Evolutionary conservation across 257 asterid species (phyloP).

Genomic region (Petunia secreta): DNA sequence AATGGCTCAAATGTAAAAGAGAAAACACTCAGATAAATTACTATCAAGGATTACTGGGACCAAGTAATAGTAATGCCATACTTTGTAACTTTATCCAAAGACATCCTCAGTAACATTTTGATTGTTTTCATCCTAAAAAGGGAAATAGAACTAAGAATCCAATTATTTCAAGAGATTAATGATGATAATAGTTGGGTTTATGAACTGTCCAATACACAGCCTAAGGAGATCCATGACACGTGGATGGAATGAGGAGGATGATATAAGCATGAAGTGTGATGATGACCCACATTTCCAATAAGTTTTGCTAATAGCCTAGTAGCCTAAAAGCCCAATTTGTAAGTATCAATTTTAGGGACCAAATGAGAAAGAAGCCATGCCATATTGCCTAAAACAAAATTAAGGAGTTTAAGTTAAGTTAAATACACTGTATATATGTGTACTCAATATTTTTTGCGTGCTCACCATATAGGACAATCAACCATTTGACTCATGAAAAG

Average conservation of each 20-base stretch:
- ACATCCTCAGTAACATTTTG: not conserved
- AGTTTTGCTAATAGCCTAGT: not conserved
- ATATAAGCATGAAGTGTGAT: conserved; percentile 53
- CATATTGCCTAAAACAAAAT: not conserved
- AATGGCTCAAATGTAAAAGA: conserved; percentile 35
- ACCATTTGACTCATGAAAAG: not conserved
- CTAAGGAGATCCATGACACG: conserved; percentile 29
- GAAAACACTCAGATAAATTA: conserved; percentile 22
- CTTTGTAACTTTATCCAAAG: conserved; percentile 17
- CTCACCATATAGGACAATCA: not conserved
- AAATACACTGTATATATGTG: too few relatives aligned
- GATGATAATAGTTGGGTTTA: conserved; percentile 35
- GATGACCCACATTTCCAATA: conserved; percentile 36
- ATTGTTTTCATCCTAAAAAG: not conserved
- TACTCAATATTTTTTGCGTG: not conserved
- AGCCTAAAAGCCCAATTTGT: not conserved
- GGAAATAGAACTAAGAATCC: not conserved
- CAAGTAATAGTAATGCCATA: conserved; percentile 3
- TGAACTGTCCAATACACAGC: conserved; percentile 27
- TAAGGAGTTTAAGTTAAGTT: not conserved
- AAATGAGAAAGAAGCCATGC: not conserved
- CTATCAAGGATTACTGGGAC: conserved; percentile 19
- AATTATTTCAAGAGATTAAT: conserved; percentile 28
- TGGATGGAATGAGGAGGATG: conserved; percentile 41
- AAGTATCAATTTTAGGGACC: not conserved